Conservation (phyloP, 1,139 yeast species). For the Hanseniaspora uvarum region DNA sequence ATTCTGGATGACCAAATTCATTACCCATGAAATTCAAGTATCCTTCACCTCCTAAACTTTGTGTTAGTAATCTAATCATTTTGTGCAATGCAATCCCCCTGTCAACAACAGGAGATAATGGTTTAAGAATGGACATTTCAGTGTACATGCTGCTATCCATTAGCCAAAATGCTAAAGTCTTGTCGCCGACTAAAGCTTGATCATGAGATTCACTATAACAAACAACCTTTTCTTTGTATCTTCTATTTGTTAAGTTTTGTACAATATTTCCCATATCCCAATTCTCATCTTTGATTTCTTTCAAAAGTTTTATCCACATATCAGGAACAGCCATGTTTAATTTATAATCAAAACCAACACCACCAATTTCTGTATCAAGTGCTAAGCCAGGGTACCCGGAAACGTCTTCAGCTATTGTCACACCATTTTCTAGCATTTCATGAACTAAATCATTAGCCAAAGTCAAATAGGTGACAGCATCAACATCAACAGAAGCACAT, state of each 20-base stretch:
- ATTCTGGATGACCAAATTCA: constrained; percentile 97
- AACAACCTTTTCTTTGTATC: constrained; percentile 81
- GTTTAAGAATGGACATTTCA: constrained; percentile 71
- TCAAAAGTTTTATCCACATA: constrained; percentile 93
- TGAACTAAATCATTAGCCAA: constrained; percentile 70
- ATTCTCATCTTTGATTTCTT: constrained; percentile 73
- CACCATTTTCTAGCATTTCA: constrained; percentile 44
- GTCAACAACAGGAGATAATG: constrained; percentile 66
- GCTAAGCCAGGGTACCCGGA: constrained; percentile 96
- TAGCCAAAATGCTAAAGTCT: constrained; percentile 91
- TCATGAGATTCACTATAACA: constrained; percentile 94
- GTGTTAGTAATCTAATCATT: constrained; percentile 76
- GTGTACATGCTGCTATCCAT: constrained; percentile 99
- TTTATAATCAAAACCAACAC: constrained; percentile 87
- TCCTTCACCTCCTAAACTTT: constrained; percentile 89
- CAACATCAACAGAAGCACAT: constrained; percentile 68
- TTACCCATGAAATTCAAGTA: constrained; percentile 93
- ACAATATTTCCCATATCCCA: constrained; percentile 83
- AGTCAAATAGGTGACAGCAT: constrained; percentile 78
- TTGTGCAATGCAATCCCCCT: constrained; percentile 87
- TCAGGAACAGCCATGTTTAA: constrained; percentile 97
- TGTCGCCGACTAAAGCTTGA: constrained; percentile 95
- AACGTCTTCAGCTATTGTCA: constrained; percentile 92
- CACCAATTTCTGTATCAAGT: constrained; percentile 61
- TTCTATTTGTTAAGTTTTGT: constrained; percentile 74